Evolutionary conservation across 768 basidiomycete genomes (phyloP), one percentile per base, ranked within the genome.

Genomic region (Cyathus striatus): DNA sequence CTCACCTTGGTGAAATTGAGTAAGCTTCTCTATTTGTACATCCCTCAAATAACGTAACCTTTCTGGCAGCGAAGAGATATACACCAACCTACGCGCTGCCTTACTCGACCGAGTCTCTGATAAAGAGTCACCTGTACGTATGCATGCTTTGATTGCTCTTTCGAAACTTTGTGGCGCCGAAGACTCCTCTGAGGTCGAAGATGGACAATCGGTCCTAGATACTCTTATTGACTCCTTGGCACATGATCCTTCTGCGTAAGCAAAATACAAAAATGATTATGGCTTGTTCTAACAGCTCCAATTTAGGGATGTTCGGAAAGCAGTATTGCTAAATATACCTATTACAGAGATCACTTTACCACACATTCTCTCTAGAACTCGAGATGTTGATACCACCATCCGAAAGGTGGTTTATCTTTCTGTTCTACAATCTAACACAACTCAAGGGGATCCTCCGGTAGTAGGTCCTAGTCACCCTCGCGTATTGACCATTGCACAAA

Each of bases 1-100:
- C 79, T 1, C 77, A 83, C 43, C 67, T 96, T 0, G 90, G 90
- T 5, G 86, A 85, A 63, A 75, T 97, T 44, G 90, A 94, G 93
- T 96, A 56, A 42, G 85, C 72, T 26, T 7, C 21, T 41, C 12
- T 32, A 24, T 17, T 18, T 37, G 38, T 43, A 45, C 36, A 12
- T 41, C 2, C 21, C 17, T 42, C 37, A 21, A 40, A 27, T 38
- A 41, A 42, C 17, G 13, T 46, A 18, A 22, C 24, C 34, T 26
- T 21, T 23, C 18, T 26, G 40, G 18, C 56, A 97, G 94, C 47
- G 87, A 89, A 57, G 85, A 88, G 14, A 64, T 86, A 10, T 97
- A 87, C 54, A 62, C 60, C 4, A 47, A 64, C 1, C 74, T 97
- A 2, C 78, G 84, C 23, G 49, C 65, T 0, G 68, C 76, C 0